Percentiles rank a stretch among this genome's conserved stretches.
These are phyloP conservation scores for Bombardia bombarda DNA, from an alignment of 495 filamentous ascomycete species.

Conservation along the genomic window DNA sequence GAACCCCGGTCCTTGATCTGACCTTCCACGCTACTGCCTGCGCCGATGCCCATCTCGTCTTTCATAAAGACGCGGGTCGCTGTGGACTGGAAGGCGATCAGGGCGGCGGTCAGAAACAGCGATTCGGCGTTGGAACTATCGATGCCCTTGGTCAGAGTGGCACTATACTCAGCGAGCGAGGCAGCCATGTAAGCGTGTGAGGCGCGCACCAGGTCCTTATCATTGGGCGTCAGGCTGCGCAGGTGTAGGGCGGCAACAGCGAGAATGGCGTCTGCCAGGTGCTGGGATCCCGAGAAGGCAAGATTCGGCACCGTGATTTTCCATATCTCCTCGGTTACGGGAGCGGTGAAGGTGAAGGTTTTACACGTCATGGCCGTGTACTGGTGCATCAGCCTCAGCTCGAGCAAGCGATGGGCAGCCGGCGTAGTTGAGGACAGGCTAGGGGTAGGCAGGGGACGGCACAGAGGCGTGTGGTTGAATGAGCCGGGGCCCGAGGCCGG, in stretches of 20 bases:
- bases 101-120: conserved; percentile 43
- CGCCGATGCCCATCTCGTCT: conserved; percentile 24
- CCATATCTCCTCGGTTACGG: conserved; percentile 43
- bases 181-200: conserved; percentile 52
- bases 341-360: conserved; percentile 42
- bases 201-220: conserved; percentile 43
- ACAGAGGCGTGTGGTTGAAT: conserved; percentile 20
- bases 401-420: conserved; percentile 36
- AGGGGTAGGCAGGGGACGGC: conserved; percentile 28
- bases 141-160: conserved; percentile 39
- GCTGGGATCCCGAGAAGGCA: conserved; percentile 43
- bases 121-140: conserved; percentile 45
- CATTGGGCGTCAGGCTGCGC: conserved; percentile 38
- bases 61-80: conserved; percentile 45
- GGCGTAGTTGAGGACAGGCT: conserved; percentile 27
- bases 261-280: conserved; percentile 47
- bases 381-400: conserved; percentile 47
- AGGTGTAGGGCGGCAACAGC: conserved; percentile 50
- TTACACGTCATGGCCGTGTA: conserved; percentile 46
- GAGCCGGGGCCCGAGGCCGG: conserved; percentile 10
- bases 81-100: conserved; percentile 52
- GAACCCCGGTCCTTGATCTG: conserved; percentile 2
- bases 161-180: conserved; percentile 45
- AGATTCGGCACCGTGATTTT: conserved; percentile 45
- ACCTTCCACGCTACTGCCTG: neutral